Evolutionary conservation across 768 basidiomycete genomes (phyloP), one percentile per base, ranked within the genome.

Genomic region (Boletus pseudo-olivaceus): DNA sequence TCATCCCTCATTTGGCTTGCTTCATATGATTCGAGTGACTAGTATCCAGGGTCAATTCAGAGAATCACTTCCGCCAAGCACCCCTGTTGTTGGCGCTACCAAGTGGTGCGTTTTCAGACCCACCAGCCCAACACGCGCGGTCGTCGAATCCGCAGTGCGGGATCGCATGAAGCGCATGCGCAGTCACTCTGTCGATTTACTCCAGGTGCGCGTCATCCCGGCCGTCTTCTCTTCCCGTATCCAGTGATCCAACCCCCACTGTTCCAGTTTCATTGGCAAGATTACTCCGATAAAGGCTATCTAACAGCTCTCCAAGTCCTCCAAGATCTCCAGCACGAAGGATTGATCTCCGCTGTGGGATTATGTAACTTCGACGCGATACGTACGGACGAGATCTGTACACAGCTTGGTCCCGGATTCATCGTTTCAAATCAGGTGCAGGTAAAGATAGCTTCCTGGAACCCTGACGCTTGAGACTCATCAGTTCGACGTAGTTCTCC

Each of bases 341-440:
- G 83, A 4, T 65, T 79, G 56, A 86, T 91, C 58, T 72, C 76
- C 19, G 77, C 82, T 15, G 77, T 93, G 26, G 90, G 90, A 3
- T 74, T 93, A 40, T 88, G 87, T 69, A 93, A 93, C 67, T 93
- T 93, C 60, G 90, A 93, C 69, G 71, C 88, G 1, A 77, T 79
- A 42, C 77, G 80, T 45, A 88, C 83, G 37, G 86, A 90, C 65
- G 88, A 92, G 68, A 89, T 92, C 49, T 93, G 91, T 70, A 82
- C 84, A 15, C 77, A 81, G 44, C 72, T 90, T 23, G 88, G 87
- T 5, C 81, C 82, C 1, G 87, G 84, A 4, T 78, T 77, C 30
- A 81, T 93, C 44, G 86, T 88, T 34, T 86, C 89, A 10, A 92
- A 93, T 68, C 90, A 93, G 72, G 83, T 93, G 8, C 90, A 88